Percentiles rank a stretch among this genome's conserved stretches.
Evolutionary conservation across 345 rosid genomes (phyloP).

Genomic region (Moricandia arvensis): DNA sequence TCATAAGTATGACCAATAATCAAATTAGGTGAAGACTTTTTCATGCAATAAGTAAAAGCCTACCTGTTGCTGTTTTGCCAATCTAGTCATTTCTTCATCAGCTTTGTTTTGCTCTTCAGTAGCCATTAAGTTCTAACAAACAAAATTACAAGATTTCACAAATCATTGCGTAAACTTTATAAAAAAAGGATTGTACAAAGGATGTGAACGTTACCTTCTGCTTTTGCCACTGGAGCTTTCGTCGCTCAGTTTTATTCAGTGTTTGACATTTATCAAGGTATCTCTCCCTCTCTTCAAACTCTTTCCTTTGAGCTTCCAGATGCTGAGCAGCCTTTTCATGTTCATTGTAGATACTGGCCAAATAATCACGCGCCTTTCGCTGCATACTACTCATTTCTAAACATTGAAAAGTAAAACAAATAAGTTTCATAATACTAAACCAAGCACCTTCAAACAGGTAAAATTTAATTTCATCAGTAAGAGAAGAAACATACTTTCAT

Average conservation of each 20-base stretch:
- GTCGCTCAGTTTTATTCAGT: slow-evolving; percentile 52
- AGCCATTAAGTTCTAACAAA: slow-evolving; percentile 59
- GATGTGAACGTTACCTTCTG: slow-evolving; percentile 45
- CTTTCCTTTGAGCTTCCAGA: slow-evolving; percentile 43
- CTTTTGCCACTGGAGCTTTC: slow-evolving; percentile 48
- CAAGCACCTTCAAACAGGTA: neutral
- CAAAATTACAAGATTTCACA: neutral
- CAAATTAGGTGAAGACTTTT: neutral
- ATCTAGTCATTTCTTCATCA: slow-evolving; percentile 47
- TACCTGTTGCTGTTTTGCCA: slow-evolving; percentile 76
- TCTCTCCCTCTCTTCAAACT: slow-evolving; percentile 47
- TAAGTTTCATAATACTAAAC: slow-evolving; percentile 1
- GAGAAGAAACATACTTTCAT: slow-evolving; percentile 48
- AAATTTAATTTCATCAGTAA: neutral
- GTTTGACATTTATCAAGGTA: slow-evolving; percentile 48
- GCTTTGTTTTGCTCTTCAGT: slow-evolving; percentile 71
- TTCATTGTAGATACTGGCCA: slow-evolving; percentile 44
- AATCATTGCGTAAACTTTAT: neutral
- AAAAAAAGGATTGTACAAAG: neutral
- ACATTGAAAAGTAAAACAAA: slow-evolving; percentile 11
- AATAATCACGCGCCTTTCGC: slow-evolving; percentile 42
- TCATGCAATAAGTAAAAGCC: neutral
- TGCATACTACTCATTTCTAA: slow-evolving; percentile 49
- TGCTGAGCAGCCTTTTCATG: slow-evolving; percentile 44
- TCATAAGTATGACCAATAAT: slow-evolving; percentile 2